phyloP scores from a whole-genome alignment of 345 rosid genomes.

The Erodium maritimum region DNA sequence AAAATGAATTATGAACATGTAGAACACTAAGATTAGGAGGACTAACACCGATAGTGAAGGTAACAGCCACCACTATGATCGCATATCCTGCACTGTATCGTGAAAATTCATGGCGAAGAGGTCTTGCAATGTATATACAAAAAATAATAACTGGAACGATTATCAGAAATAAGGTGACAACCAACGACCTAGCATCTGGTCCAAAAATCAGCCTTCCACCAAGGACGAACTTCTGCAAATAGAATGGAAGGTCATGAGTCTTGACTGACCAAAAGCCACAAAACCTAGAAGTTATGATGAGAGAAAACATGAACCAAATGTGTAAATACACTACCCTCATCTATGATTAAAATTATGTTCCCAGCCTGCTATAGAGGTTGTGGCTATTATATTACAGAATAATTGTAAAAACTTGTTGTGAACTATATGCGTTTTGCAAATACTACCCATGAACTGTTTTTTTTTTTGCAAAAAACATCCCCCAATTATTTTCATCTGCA shows the following conservation, averaged over 20 bases:
- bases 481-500: too few species aligned
- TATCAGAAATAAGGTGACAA: constrained; percentile 31
- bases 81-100: constrained; percentile 20
- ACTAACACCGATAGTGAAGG: constrained; percentile 37
- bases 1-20: not conserved
- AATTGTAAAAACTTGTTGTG: too few species aligned
- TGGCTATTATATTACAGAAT: too few species aligned
- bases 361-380: too few species aligned
- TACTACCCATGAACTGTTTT: too few species aligned
- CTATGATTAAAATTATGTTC: too few species aligned
- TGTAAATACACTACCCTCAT: too few species aligned
- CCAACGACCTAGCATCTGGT: constrained; percentile 39
- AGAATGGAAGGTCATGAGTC: constrained; percentile 3
- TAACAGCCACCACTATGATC: constrained; percentile 24
- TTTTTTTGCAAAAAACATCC: too few species aligned
- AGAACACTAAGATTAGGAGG: constrained; percentile 4
- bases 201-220: constrained; percentile 39
- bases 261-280: constrained; percentile 1
- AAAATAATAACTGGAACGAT: constrained; percentile 35
- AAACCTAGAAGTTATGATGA: not conserved
- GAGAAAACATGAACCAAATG: not conserved
- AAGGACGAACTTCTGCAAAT: constrained; percentile 32
- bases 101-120: constrained; percentile 22
- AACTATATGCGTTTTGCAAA: too few species aligned
- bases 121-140: constrained; percentile 31